phyloP scores from a whole-genome alignment of 768 basidiomycete species.

The Phylloporus scabripes region DNA sequence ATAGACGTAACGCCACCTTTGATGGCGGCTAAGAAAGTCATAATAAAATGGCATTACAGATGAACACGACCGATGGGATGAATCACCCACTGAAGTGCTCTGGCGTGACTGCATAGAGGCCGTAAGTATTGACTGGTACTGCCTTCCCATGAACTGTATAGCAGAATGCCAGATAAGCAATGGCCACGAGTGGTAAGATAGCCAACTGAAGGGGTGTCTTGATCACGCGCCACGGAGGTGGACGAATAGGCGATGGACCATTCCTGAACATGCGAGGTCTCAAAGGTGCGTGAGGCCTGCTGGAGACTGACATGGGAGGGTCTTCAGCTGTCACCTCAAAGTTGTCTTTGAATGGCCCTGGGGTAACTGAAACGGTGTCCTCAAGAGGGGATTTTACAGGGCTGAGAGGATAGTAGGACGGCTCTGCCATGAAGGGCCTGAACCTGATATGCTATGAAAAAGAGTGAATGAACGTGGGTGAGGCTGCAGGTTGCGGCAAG shows the following conservation, averaged over 20 bases:
- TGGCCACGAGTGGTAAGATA: slow-evolving; percentile 23
- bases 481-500: background rate
- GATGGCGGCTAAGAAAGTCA: slow-evolving; percentile 16
- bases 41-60: background rate
- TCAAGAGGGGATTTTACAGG: slow-evolving; percentile 3
- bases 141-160: slow-evolving; percentile 19
- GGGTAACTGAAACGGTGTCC: background rate
- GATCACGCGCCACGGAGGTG: slow-evolving; percentile 6
- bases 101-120: slow-evolving; percentile 17
- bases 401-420: slow-evolving; percentile 20
- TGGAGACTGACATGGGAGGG: background rate
- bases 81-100: slow-evolving; percentile 16
- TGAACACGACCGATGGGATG: background rate
- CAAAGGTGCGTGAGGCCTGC: slow-evolving; percentile 4
- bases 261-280: slow-evolving; percentile 1
- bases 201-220: slow-evolving; percentile 11
- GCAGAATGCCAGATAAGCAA: slow-evolving; percentile 28
- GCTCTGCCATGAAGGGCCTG: slow-evolving; percentile 8
- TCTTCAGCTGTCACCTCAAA: background rate
- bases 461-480: slow-evolving; percentile 8
- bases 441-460: background rate
- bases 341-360: background rate
- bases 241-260: background rate
- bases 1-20: slow-evolving; percentile 26
- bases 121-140: slow-evolving; percentile 24